Evolutionary conservation across 306 rosid species (phyloP).

Genomic region (Vigna trinervia): DNA sequence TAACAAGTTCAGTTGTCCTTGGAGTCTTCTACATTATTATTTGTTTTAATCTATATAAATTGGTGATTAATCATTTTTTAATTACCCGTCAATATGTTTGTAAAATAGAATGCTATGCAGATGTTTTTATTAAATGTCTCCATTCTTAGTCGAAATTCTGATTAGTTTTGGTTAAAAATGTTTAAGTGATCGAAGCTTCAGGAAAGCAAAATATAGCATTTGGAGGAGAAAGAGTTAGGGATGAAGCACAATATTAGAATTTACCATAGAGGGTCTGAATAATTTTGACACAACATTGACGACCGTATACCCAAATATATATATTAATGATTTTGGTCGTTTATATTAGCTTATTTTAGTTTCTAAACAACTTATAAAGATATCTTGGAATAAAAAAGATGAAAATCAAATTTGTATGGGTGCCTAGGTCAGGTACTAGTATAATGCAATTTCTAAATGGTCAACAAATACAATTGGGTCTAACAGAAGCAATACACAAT

Average conservation of each 20-base stretch:
- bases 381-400: no score
- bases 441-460: constrained; percentile 13
- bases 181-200: not conserved
- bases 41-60: constrained; percentile 13
- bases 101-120: constrained; percentile 1
- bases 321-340: not conserved
- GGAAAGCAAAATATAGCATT: not conserved
- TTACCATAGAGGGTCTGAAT: constrained; percentile 27
- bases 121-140: constrained; percentile 26
- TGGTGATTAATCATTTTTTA: constrained; percentile 9
- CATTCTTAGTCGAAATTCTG: constrained; percentile 12
- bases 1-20: constrained; percentile 16
- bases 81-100: not conserved
- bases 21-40: not conserved
- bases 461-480: constrained; percentile 15
- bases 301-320: constrained; percentile 13
- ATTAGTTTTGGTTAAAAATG: not conserved
- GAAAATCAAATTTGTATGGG: not conserved
- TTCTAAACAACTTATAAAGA: not conserved
- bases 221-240: constrained; percentile 4
- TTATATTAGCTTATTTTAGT: constrained; percentile 8
- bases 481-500: not conserved
- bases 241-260: not conserved
- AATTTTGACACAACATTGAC: constrained; percentile 12
- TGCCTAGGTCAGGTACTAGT: not conserved